Conservation (phyloP, 2,329 filamentous ascomycete species). For the Colletotrichum nymphaeae region DNA sequence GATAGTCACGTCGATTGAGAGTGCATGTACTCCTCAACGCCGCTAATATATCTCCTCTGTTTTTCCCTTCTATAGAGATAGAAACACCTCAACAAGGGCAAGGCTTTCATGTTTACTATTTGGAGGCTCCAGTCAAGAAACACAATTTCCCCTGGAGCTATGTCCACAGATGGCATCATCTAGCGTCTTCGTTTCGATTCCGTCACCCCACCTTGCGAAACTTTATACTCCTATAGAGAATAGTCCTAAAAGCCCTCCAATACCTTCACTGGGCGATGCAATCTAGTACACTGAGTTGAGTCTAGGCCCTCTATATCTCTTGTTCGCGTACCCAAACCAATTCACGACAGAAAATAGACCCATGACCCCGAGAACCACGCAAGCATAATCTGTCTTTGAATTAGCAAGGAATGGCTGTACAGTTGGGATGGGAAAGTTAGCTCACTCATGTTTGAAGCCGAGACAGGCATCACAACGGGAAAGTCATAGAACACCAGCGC, state of each 20-base stretch:
- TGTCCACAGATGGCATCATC: too few relatives aligned
- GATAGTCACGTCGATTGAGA: not conserved
- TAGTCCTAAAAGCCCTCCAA: not conserved
- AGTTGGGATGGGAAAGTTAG: not conserved
- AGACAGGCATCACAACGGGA: constrained; percentile 17
- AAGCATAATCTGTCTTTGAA: not conserved
- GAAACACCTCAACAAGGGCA: too few relatives aligned
- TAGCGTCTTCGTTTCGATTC: too few relatives aligned
- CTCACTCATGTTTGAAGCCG: constrained; percentile 24
- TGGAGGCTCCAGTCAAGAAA: too few relatives aligned
- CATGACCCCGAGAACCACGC: not conserved
- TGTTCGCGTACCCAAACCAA: constrained; percentile 13
- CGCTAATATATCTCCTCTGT: too few relatives aligned
- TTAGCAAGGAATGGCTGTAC: not conserved
- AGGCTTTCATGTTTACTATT: too few relatives aligned
- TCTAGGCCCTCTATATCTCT: not conserved
- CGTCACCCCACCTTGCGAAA: not conserved
- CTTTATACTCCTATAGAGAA: not conserved
- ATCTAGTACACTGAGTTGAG: not conserved
- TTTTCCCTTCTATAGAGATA: too few relatives aligned
- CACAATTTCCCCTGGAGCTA: too few relatives aligned
- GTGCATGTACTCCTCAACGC: not conserved
- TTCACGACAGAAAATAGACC: constrained; percentile 1
- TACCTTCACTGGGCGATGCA: not conserved
- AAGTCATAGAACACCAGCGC: constrained; percentile 22